Base-by-base conservation (phyloP, 176 grass and related monocot genomes). In the Oryza punctata region DNA sequence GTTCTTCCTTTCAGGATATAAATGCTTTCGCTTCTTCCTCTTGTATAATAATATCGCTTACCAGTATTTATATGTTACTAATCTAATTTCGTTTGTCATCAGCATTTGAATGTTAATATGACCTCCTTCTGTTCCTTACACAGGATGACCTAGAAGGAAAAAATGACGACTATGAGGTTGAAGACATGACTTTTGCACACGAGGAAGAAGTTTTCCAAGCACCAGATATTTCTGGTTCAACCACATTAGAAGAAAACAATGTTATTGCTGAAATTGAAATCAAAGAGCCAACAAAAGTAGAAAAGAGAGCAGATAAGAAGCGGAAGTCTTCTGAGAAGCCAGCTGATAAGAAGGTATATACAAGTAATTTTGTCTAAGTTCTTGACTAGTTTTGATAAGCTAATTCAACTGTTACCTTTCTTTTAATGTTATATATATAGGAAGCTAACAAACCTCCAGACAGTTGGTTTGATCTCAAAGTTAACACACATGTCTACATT, bases 401-500 rank as follows among this genome's bases (percentile, higher is more conserved):
- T 75, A 63, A 44, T 25, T 82, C 27, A 79, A n/a, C 77, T 32
- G 8, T 25, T 43, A 12, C 26, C 13, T 83, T 72, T 7, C 43
- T 61, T 79, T 73, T n/a, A n/a, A n/a, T n/a, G n/a, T 33, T 82
- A 77, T 75, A 69, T 28, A 18, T 44, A 38, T 82, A 96, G 96
- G 96, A 99, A 92, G 85, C 93, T 80, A 87, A 99, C 79, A 99
- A 99, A 87, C 93, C 96, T 75, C 96, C 96, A 65, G 93, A 96
- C n/a, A 90, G 87, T 87, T 99, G 96, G 96, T 99, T 99, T 94
- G 93, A 94, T 71, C 88, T 99, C 73, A 99, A 99, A 87, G 93
- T 99, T 66, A 99, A 99, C 75, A 99, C 93, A 32, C 80, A 99
- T 90, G 89, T 99, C 73, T 96, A 99, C 69, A 37, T 96, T 33